Evolutionary conservation across 495 filamentous ascomycete genomes (phyloP).

Genomic region (Aspergillus heteromorphus): DNA sequence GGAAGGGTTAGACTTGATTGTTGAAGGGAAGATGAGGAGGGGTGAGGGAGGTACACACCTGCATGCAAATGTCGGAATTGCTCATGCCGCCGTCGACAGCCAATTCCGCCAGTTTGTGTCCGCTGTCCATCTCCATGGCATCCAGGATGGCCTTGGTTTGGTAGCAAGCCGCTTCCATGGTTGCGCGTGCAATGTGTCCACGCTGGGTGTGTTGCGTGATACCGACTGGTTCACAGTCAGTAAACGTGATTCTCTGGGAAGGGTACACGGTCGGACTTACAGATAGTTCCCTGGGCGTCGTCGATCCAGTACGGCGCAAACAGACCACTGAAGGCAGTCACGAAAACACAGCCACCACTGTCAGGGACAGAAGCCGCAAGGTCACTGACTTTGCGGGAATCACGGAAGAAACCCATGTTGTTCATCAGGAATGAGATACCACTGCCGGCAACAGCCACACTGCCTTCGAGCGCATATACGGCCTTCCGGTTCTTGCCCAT

Average conservation of each 20-base stretch:
- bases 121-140: conserved; percentile 90
- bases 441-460: conserved; percentile 84
- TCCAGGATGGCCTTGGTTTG: conserved; percentile 93
- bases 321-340: conserved; percentile 92
- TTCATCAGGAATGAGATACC: conserved; percentile 88
- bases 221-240: conserved; percentile 50
- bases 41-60: conserved; percentile 43
- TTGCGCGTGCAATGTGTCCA: conserved; percentile 89
- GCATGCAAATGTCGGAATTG: conserved; percentile 92
- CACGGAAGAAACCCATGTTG: conserved; percentile 77
- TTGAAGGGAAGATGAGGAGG: not conserved
- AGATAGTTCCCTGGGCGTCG: conserved; percentile 86
- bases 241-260: not conserved
- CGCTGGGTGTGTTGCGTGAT: conserved; percentile 87
- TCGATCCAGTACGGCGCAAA: conserved; percentile 99
- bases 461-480: conserved; percentile 88
- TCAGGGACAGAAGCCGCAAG: conserved; percentile 79
- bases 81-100: conserved; percentile 94
- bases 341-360: conserved; percentile 88
- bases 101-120: conserved; percentile 67
- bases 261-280: conserved; percentile 39
- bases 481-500: conserved; percentile 57
- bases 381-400: conserved; percentile 75
- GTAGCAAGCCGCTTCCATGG: conserved; percentile 90
- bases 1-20: conserved; percentile 11